Evolutionary conservation across 495 filamentous ascomycete species (phyloP).

Genomic region (Astrocystis sublimbata): DNA sequence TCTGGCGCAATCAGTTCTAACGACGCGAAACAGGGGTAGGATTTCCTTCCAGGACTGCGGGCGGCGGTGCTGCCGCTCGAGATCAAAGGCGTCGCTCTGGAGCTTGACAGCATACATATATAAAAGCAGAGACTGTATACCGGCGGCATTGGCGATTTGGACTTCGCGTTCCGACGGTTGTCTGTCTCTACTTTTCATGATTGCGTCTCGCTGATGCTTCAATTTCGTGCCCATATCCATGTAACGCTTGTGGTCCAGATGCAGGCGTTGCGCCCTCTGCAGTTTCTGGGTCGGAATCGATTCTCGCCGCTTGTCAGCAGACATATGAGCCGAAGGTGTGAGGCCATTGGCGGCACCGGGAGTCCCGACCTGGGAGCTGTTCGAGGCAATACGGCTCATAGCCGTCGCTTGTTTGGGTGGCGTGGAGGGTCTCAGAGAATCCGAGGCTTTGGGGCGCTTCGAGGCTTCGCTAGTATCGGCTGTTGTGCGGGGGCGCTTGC

Average conservation of each 20-base stretch:
- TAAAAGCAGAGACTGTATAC: slow-evolving; percentile 30
- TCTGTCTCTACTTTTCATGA: slow-evolving; percentile 28
- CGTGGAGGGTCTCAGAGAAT: slow-evolving; percentile 37
- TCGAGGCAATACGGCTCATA: slow-evolving; percentile 52
- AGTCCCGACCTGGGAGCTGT: slow-evolving; percentile 44
- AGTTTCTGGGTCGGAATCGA: slow-evolving; percentile 28
- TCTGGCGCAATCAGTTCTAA: slow-evolving; percentile 24
- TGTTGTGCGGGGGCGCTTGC: slow-evolving; percentile 44
- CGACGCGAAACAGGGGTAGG: slow-evolving; percentile 23
- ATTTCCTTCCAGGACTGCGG: slow-evolving; percentile 23
- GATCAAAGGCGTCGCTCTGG: slow-evolving; percentile 30
- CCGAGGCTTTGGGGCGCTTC: slow-evolving; percentile 36
- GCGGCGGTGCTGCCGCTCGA: slow-evolving; percentile 24
- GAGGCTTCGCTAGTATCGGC: slow-evolving; percentile 31
- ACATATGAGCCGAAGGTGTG: slow-evolving; percentile 37
- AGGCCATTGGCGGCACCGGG: slow-evolving; percentile 39
- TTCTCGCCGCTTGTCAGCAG: slow-evolving; percentile 35
- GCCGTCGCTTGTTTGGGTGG: slow-evolving; percentile 47
- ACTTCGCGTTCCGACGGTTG: slow-evolving; percentile 25
- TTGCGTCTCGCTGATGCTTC: slow-evolving; percentile 48
- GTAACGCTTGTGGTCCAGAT: slow-evolving; percentile 29
- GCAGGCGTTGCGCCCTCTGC: slow-evolving; percentile 24
- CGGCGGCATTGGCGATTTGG: slow-evolving; percentile 28
- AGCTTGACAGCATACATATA: slow-evolving; percentile 32
- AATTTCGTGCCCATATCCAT: slow-evolving; percentile 39